Conservation (phyloP, 495 filamentous ascomycete genomes). For the Aspergillus heteromorphus region DNA sequence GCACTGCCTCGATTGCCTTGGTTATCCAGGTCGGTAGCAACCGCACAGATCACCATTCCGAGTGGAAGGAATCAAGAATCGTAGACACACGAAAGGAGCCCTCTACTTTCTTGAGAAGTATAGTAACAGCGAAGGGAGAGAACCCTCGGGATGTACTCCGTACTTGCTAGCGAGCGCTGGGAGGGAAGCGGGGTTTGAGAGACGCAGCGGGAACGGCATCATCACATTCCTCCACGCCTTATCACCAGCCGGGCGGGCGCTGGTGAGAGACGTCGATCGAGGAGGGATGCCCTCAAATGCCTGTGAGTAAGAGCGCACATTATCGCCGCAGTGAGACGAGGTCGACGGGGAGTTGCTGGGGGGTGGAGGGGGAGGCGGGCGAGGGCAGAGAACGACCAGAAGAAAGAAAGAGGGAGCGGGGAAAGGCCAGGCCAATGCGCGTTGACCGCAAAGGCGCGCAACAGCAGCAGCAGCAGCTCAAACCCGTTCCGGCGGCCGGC, state of each 20-base stretch:
- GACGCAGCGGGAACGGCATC: constrained; percentile 5
- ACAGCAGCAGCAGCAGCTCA: constrained; percentile 15
- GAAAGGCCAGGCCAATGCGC: constrained; percentile 11
- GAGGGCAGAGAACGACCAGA: constrained; percentile 2
- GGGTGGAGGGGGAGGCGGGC: neutral
- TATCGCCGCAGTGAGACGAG: neutral
- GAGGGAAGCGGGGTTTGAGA: constrained; percentile 10
- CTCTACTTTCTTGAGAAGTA: neutral
- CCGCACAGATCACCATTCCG: neutral
- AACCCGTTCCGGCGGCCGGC: constrained; percentile 25
- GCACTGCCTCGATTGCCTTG: neutral
- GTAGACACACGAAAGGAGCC: neutral
- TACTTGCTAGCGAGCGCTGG: constrained; percentile 1
- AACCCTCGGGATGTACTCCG: neutral
- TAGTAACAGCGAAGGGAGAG: neutral
- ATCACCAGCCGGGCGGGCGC: neutral
- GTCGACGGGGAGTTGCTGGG: neutral
- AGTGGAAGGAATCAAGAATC: neutral
- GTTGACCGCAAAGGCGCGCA: constrained; percentile 6
- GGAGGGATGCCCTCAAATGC: neutral
- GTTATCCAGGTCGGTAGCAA: neutral
- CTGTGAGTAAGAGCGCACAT: neutral
- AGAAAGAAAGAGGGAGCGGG: constrained; percentile 10
- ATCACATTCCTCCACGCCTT: neutral
- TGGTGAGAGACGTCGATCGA: neutral